Base-by-base conservation (phyloP, 1,139 yeast species). In the Ogataea hybrid region DNA sequence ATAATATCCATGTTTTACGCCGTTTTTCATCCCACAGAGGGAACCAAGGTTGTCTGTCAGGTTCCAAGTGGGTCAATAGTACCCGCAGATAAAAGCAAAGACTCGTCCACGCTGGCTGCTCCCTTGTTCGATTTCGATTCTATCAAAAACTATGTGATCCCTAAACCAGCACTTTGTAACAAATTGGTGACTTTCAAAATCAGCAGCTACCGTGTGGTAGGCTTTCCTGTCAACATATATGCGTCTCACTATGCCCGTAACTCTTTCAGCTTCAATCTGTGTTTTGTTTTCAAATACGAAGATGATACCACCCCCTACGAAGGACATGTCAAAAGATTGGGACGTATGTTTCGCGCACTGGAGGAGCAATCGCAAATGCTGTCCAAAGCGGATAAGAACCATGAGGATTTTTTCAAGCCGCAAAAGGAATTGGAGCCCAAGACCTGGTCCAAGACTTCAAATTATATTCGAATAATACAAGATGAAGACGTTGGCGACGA, bases 21-120 rank as follows among this genome's bases (percentile, higher is more conserved):
- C 0, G 87, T 87, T 0, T 92, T 92, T 64, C 97, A 94, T 57
- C 97, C 97, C 0, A 85, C 92, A 0, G 95, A 88, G 56, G 98
- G 98, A 2, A 84, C 98, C 0, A 86, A 89, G 62, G 90, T 92
- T n/a, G 77, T 87, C 4, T 86, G 86, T 54, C 97, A 94, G 59
- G 95, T 88, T 1, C 99, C 98, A 2, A 74, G 73, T 47, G 88
- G 74, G 41, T 74, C 70, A 47, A 76, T 71, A 10, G 71, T 70
- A 0, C 62, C 67, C 2, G 52, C 66, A 4, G 59, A 66, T 25
- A 35, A 41, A 5, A 37, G 46, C 8, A 55, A 55, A 21, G 59
- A 68, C 60, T 47, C 65, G 46, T 52, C 72, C 35, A 64, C 69
- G 10, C 41, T 69, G 31, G 54, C 61, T 8, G 62, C 67, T 30